Base-by-base conservation (phyloP, 257 asterid species). In the Euphrasia confusa region DNA sequence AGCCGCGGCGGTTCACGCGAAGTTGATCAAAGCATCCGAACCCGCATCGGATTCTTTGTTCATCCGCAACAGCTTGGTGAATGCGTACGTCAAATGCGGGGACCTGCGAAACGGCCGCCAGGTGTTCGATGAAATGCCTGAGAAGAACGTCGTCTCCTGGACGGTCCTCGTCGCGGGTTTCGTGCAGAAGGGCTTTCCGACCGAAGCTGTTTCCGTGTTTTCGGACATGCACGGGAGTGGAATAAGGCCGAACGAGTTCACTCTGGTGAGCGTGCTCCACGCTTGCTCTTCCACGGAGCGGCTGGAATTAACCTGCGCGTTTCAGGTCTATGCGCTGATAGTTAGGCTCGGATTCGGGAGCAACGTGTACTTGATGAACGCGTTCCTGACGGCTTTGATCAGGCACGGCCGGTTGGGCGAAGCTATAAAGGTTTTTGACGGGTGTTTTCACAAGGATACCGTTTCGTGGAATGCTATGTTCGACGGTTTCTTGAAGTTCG, bases 401-500 rank as follows among this genome's bases (percentile, higher is more conserved):
- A 79, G 88, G 73, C 83, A 79, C 37, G 71, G 71, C 11, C 68
- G 68, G 77, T 69, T 84, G 10, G 63, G 57, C 12, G 87, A 83
- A 74, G 94, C 96, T 32, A 5, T 74, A 0, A 66, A 57, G 42
- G 72, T 77, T 60, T 87, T 84, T 32, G 78, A 87, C 63, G 73
- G 66, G 74, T 75, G 75, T 52, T 26, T 14, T 0, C 7, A 71
- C 7, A 77, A 54, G 68, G 94, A 87, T 68, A 70, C 49, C 39
- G 90, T 87, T 11, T 80, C 94, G n/a, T 87, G 94, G 94, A 88
- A 84, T 72, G 87, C 96, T 14, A 58, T 88, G 63, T 49, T 85
- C 7, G 81, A 79, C 49, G 94, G 94, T 26, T 81, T 70, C 68
- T 75, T 81, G 79, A 80, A 78, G 58, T 70, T 63, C 61, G 54